Evolutionary conservation across 768 basidiomycete genomes (phyloP).

Genomic region (Collybia mongolica): DNA sequence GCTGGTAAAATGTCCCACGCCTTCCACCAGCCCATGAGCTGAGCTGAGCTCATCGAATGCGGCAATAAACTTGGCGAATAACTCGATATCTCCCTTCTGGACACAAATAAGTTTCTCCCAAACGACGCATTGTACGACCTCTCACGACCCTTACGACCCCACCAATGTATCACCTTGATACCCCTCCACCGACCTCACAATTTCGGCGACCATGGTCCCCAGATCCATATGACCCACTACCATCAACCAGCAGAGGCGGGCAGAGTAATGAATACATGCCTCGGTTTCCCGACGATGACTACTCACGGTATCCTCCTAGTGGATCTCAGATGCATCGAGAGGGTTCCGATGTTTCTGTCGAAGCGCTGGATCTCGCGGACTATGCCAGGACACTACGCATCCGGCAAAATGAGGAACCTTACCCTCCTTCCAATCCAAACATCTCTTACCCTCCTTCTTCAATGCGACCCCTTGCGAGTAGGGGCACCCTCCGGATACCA

Average conservation of each 20-base stretch:
- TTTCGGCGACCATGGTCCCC: constrained; percentile 70
- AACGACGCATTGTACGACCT: constrained; percentile 8
- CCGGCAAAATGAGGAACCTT: constrained; percentile 31
- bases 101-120: too few species aligned
- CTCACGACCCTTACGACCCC: constrained; percentile 14
- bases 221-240: constrained; percentile 47
- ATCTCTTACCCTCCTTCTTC: constrained; percentile 25
- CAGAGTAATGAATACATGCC: constrained; percentile 15
- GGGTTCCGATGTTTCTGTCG: constrained; percentile 63
- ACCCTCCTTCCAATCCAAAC: constrained; percentile 25
- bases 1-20: too few species aligned
- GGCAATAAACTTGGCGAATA: too few species aligned
- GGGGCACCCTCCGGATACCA: constrained; percentile 30
- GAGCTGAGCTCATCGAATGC: not conserved
- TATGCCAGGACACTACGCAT: constrained; percentile 53
- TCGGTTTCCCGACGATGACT: constrained; percentile 14
- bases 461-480: constrained; percentile 21
- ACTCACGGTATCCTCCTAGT: constrained; percentile 14
- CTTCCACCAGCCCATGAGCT: too few species aligned
- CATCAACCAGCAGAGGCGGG: constrained; percentile 20
- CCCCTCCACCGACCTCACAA: constrained; percentile 42
- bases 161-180: constrained; percentile 45
- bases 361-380: constrained; percentile 73
- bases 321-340: constrained; percentile 37
- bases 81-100: not conserved